Evolutionary conservation across 2,329 filamentous ascomycete species (phyloP), one percentile per base, ranked within the genome.

Genomic region (Neofusicoccum laricinum): DNA sequence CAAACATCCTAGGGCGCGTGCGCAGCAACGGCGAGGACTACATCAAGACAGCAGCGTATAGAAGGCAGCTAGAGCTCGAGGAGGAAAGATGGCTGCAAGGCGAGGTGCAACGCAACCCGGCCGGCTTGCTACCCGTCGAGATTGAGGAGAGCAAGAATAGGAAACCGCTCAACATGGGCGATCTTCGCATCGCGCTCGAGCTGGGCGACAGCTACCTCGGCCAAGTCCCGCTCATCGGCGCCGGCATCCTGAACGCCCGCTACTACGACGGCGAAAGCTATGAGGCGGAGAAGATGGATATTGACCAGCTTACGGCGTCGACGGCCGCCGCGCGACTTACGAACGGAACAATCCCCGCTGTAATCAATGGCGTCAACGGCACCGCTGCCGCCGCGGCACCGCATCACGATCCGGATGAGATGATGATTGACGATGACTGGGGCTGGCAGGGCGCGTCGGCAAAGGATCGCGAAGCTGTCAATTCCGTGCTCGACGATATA

Each of bases 21-120:
- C 77, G 82, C 57, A 79, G 78, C 32, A 88, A 88, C 67, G 85
- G 84, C 1, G 81, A 84, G 1, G 74, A 74, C 6, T 78, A 77
- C 63, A 86, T 97, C 65, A 89, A 93, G 74, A 96, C 92, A 2
- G 85, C 89, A 69, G 88, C 87, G 65, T 97, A 94, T 77, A 87
- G 87, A 67, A 84, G 85, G 65, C 90, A 92, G 73, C 82, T 97
- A 11, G 86, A 87, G 63, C 82, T 83, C 51, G 93, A 97, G 75
- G 93, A 97, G 73, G 85, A 89, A 48, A 85, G 87, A 0, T 88
- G 86, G 30, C 84, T 87, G 45, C 83, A 87, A n/a, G 92, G 93
- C 4, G 90, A 93, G 69, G 75, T 96, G 1, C 81, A 85, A 17
- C 85, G 91, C 68, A 91, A 93, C 65, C 89, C 90, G 66, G 89